Base-by-base conservation (phyloP, 2,329 filamentous ascomycete species). In the Blastomyces silverae region DNA sequence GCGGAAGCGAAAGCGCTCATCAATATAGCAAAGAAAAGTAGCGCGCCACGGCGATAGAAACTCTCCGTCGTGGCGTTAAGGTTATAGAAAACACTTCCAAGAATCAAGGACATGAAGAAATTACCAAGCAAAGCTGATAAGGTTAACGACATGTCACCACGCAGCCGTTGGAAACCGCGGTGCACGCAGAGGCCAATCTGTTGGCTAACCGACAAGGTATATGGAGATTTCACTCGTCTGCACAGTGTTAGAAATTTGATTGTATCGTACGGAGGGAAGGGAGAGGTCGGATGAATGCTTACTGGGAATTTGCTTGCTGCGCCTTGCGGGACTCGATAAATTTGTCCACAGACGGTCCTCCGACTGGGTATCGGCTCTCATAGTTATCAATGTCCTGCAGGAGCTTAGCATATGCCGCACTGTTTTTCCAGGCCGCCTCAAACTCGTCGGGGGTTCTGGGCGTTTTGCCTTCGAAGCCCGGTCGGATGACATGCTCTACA, bases 1-100 rank as follows among this genome's bases (percentile, higher is more conserved):
- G 89, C 88, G 73, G 86, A 89, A 67, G 87, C 83, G 72, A 95
- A 94, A 59, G 91, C 91, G 76, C 93, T 95, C 80, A 94, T 87
- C 67, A 96, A 81, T 71, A 92, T 87, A 69, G 90, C 90, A 73
- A 95, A 94, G 84, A 95, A 96, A 62, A 96, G 80, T 28, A 95
- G 82, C 57, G 89, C 87, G 69, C 89, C 89, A 66, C 91, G 87
- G 71, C 85, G 83, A 79, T 87, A 94, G 81, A 96, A 94, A 71
- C 87, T 91, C 20, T 76, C 73, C 0, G 90, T 89, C 17, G 80
- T 82, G 0, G 80, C 72, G 34, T 83, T 74, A 44, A 95, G 77
- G 74, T 95, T 88, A 81, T 85, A 96, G 78, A 94, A 96, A 70
- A 96, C 87, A 68, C 87, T 89, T 62, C 88, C 82, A 66, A 96